Percentiles rank a stretch among this genome's conserved stretches.
These are phyloP conservation scores for Anacardium occidentale DNA, from an alignment of 345 rosid species.

Conservation along the genomic window DNA sequence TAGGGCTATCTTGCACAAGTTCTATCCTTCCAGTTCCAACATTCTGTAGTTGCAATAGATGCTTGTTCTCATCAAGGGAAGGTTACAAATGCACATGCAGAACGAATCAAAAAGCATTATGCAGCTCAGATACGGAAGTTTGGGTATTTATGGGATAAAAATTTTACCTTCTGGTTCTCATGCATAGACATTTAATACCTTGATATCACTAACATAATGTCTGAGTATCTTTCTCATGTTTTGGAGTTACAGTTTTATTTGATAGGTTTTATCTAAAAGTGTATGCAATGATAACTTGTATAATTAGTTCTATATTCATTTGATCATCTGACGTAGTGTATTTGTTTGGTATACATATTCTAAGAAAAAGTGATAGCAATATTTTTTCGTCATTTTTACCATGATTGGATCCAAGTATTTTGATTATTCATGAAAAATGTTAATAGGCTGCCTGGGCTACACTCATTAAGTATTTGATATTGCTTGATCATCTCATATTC, in stretches of 20 bases:
- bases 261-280: neutral
- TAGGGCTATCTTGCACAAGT: slow-evolving; percentile 96
- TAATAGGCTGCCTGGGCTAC: neutral
- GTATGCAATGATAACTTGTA: neutral
- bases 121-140: slow-evolving; percentile 64
- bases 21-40: slow-evolving; percentile 80
- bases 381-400: neutral
- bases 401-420: neutral
- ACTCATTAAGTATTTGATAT: slow-evolving; percentile 7
- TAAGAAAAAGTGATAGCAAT: neutral
- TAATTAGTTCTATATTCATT: neutral
- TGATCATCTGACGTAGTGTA: neutral
- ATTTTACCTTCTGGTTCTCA: neutral
- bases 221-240: neutral
- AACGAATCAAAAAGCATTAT: slow-evolving; percentile 78
- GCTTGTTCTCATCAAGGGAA: slow-evolving; percentile 83
- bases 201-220: too few relatives aligned
- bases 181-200: neutral
- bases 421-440: neutral
- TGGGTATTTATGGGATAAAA: slow-evolving; percentile 51
- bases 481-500: too few relatives aligned
- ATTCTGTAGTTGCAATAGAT: slow-evolving; percentile 86
- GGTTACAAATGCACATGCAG: slow-evolving; percentile 75
- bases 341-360: neutral
- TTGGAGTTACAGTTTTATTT: neutral